Base-by-base conservation (phyloP, 257 asterid genomes). In the Coffea canephora region DNA sequence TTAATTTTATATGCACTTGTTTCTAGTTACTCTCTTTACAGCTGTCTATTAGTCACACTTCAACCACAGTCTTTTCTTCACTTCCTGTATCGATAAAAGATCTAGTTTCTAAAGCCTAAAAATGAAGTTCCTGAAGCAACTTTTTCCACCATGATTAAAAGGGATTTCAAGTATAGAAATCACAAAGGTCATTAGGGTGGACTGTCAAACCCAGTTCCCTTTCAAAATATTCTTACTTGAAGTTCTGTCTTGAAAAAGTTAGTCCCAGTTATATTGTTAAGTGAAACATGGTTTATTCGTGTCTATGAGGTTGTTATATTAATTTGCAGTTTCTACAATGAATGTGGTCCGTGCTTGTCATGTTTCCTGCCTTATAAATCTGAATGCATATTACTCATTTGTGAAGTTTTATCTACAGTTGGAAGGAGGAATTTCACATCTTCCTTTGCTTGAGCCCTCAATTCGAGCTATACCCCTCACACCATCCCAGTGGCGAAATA, bases 401-500 rank as follows among this genome's bases (percentile, higher is more conserved):
- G 18, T 31, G 4, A 48, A 21, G 19, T 34, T 69, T 83, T 82
- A 78, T 78, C 43, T 77, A 70, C 88, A 93, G 99, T 78, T 91
- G 79, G 97, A 89, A 87, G 96, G 93, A 87, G 93, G 93, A 73
- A 86, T 89, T 69, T 91, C 98, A 50, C 85, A 93, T 85, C 98
- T 95, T 87, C 97, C 99, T 84, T 87, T 95, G 92, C 91, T 92
- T 71, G 95, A 95, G 75, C 88, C 90, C 43, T 91, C 95, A 67
- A 87, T 86, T 88, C 90, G 96, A 81, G 98, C 99, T 68, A 88
- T 83, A 45, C 97, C 97, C 74, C 97, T 95, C 77, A 80, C 96
- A 55, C 97, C 99, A 78, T 87, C 91, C 84, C 91, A 93, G 83
- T 95, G 99, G 99, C 90, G 91, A 84, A 87, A 85, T 83, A 92